Conservation (phyloP, 108 stramenopile species). For the Cyclotella atomus region DNA sequence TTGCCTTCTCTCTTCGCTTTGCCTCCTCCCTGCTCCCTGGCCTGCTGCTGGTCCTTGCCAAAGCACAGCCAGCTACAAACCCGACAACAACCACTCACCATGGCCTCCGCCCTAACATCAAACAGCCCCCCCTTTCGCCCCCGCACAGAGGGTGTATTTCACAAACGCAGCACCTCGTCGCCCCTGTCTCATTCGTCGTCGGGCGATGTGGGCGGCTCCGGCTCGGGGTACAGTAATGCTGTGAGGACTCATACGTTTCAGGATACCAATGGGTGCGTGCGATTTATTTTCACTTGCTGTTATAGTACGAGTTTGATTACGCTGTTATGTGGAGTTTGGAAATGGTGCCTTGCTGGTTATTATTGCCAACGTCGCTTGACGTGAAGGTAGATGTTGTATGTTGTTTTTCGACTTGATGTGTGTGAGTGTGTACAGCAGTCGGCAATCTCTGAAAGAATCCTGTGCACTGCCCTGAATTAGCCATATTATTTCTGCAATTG, state of each 20-base stretch:
- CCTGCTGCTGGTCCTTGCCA: too few species aligned
- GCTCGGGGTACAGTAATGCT: constrained; percentile 33
- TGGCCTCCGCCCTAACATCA: constrained; percentile 35
- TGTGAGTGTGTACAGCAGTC: too few species aligned
- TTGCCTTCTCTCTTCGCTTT: too few species aligned
- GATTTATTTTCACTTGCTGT: background rate
- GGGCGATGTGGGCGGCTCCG: background rate
- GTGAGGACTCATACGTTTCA: constrained; percentile 36
- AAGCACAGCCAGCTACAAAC: background rate
- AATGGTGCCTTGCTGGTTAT: too few species aligned
- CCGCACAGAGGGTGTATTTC: constrained; percentile 2
- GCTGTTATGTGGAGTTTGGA: background rate
- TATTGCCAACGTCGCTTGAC: too few species aligned
- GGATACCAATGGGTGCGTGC: constrained; percentile 32
- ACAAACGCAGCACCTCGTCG: constrained; percentile 13
- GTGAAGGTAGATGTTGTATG: too few species aligned
- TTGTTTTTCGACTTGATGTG: too few species aligned
- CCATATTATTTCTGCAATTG: too few species aligned
- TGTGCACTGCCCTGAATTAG: too few species aligned
- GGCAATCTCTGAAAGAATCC: too few species aligned
- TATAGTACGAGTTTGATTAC: background rate
- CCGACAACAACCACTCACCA: constrained; percentile 9
- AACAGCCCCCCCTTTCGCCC: constrained; percentile 42
- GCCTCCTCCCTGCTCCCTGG: too few species aligned
- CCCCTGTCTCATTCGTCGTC: constrained; percentile 12